Base-by-base conservation (phyloP, 2,329 filamentous ascomycete genomes). In the Mycogone perniciosa region DNA sequence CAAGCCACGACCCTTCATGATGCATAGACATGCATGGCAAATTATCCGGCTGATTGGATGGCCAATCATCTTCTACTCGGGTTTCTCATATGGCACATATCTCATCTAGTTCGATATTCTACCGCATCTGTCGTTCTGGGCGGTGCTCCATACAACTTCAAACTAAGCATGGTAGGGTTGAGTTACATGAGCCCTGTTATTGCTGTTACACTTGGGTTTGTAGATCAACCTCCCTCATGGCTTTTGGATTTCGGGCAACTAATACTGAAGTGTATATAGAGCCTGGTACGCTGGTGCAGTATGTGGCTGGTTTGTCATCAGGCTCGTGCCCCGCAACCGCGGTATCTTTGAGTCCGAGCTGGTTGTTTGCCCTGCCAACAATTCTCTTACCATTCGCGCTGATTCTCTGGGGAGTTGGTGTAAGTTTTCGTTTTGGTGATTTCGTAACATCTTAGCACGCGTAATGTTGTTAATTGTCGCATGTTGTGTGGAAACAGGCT, bases 71-170 rank as follows among this genome's bases (percentile, higher is more conserved):
- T 69, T 73, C 43, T 74, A 69, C 48, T 60, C 68, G 0, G 70
- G 71, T 7, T 72, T 73, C 46, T 67, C 66, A 7, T 73, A 73
- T 49, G 70, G 71, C 2, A 67, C 67, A 0, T 70, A 71, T 30
- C 62, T 73, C 3, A 64, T 71, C 35, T 72, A 67, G 61, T 73
- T 72, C 60, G 72, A 71, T 53, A 67, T 73, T 3, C 62, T 72
- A 76, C 65, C 2, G 67, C 63, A 20, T 75, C 64, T 30, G 68
- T 71, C 29, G 66, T 72, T 6, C 60, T 72, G 0, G 65, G 66
- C 1, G 63, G 62, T 0, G 50, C 60, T 0, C 69, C 70, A 0
- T 73, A 73, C 52, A 65, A 66, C 55, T 72, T 72, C 44, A 56
- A 57, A 4, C 60, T 70, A 0, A 67, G 67, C 1, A 65, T 70